Conservation (phyloP, 176 grass and related monocot species). For the Oryza longistaminata region DNA sequence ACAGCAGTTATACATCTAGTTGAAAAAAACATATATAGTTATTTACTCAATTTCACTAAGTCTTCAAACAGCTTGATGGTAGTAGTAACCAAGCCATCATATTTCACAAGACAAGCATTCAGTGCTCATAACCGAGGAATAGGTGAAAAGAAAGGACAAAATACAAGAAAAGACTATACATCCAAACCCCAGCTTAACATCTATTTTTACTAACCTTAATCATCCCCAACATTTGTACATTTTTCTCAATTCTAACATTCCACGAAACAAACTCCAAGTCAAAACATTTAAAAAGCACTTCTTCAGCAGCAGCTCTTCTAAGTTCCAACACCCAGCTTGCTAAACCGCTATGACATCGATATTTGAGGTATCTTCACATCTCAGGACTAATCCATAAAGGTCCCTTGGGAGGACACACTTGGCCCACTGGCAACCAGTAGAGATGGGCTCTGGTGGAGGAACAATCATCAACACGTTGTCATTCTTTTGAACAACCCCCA, state of each 20-base stretch:
- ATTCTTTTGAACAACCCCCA: conserved; percentile 92
- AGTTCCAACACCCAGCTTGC: conserved; percentile 24
- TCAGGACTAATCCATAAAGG: conserved; percentile 80
- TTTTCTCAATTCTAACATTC: conserved; percentile 51
- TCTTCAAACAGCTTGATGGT: conserved; percentile 35
- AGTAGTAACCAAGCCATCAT: conserved; percentile 50
- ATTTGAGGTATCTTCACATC: conserved; percentile 91
- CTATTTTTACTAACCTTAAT: conserved; percentile 61
- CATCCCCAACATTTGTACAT: conserved; percentile 72
- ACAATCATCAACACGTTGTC: conserved; percentile 93
- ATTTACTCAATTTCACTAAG: conserved; percentile 12
- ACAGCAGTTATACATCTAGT: not conserved
- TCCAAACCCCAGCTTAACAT: conserved; percentile 49
- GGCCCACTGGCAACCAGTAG: conserved; percentile 76
- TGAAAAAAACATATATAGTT: not conserved
- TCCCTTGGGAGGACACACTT: conserved; percentile 72
- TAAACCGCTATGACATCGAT: conserved; percentile 89
- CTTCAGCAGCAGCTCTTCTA: conserved; percentile 31
- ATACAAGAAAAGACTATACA: conserved; percentile 64
- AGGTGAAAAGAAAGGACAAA: conserved; percentile 17
- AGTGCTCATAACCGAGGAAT: conserved; percentile 43
- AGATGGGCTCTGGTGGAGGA: conserved; percentile 73
- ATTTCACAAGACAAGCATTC: conserved; percentile 55
- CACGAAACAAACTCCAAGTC: conserved; percentile 50
- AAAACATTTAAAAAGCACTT: conserved; percentile 52